Evolutionary conservation across 345 rosid genomes (phyloP), one percentile per base, ranked within the genome.

Genomic region (Salix viminalis): DNA sequence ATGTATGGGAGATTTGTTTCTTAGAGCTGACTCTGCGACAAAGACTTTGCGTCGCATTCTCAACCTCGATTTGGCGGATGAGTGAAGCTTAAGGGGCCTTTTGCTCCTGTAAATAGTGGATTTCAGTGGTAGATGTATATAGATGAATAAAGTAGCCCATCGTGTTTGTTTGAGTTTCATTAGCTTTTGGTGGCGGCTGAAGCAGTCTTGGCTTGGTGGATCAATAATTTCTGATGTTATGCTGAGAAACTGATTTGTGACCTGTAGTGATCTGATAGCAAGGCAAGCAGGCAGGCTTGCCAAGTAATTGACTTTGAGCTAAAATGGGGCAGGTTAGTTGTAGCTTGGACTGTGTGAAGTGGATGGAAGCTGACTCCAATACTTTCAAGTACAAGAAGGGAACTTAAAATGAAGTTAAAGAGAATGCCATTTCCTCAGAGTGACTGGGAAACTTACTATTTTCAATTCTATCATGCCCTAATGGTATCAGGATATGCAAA

Each of bases 31-130:
- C 83, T 88, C 91, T 70, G 99, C 99, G 58, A 93, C 99, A 6
- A 76, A 80, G 91, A 91, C 90, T 28, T 84, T 96, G 78, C 93
- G 99, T 80, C 99, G 95, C 87, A 90, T 96, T 82, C 97, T 96
- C 82, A 92, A 96, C 75, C 94, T 96, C 79, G 94, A 96, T 71
- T 69, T 75, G 75, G 84, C 79, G 0, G 91, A 92, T 79, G 85
- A 89, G 24, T 89, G 91, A 86, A 70, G 79, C n/a, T 16, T 73
- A n/a, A 75, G 85, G 87, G 78, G 87, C 77, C 12, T 44, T 68
- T 28, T 21, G 85, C 87, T 82, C 84, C 85, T 82, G 89, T 87
- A 89, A 72, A 87, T 87, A 87, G 73, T 42, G 79, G 87, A 71
- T 78, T 60, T 50, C 87, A 79, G 84, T 69, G 50, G 75, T 87